Evolutionary conservation across 495 filamentous ascomycete genomes (phyloP).

Genomic region (Tuber microsphaerosporum): DNA sequence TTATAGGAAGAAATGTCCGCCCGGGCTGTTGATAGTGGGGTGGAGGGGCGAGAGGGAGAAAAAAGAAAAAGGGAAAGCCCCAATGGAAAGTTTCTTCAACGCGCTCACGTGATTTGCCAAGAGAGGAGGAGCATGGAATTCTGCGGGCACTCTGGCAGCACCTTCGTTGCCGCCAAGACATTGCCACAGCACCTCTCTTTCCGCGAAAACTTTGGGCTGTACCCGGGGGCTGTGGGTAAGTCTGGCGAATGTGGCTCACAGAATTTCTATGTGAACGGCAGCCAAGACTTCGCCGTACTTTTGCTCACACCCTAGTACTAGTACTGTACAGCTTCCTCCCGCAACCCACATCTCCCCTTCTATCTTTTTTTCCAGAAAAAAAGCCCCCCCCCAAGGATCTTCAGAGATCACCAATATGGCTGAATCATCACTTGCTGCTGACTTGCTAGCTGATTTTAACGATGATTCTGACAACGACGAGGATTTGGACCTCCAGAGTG

Average conservation of each 20-base stretch:
- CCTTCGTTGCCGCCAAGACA: too few relatives aligned
- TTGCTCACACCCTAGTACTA: too few relatives aligned
- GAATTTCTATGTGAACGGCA: too few relatives aligned
- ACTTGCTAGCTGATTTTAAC: slow-evolving; percentile 84
- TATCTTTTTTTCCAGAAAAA: neutral
- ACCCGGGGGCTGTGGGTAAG: too few relatives aligned
- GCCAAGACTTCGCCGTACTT: too few relatives aligned
- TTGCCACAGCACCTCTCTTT: too few relatives aligned
- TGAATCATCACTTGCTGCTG: slow-evolving; percentile 65
- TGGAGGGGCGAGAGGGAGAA: neutral
- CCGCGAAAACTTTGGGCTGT: too few relatives aligned
- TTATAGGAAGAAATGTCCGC: neutral
- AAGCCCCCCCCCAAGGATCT: neutral
- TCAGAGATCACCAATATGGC: slow-evolving; percentile 48
- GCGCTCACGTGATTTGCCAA: neutral
- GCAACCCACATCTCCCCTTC: neutral
- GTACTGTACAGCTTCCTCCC: neutral
- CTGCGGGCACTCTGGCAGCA: too few relatives aligned
- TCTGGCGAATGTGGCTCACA: too few relatives aligned
- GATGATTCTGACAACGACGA: slow-evolving; percentile 52
- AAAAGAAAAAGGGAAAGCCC: neutral
- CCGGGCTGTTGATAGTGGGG: neutral
- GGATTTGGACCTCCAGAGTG: slow-evolving; percentile 23
- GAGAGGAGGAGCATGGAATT: neutral
- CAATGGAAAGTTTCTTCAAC: neutral